These are phyloP conservation scores for Pseudocercospora vitis DNA, from an alignment of 2,329 filamentous ascomycete genomes.

Conservation along the genomic window DNA sequence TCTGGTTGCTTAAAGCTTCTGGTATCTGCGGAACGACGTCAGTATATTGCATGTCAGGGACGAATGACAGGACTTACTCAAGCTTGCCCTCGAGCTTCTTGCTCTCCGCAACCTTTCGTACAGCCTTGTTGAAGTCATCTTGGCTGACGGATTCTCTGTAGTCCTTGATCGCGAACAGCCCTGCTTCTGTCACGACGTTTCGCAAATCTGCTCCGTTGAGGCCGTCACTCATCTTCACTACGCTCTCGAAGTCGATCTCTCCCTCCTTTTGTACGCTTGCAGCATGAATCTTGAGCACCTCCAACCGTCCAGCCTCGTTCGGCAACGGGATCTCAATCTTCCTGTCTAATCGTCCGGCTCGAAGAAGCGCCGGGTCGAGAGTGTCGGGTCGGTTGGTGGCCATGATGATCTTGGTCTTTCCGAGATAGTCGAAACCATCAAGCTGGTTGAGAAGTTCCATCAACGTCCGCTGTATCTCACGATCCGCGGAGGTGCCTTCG, in stretches of 20 bases:
- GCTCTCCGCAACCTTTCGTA: slow-evolving; percentile 91
- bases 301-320: slow-evolving; percentile 92
- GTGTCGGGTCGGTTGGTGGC: slow-evolving; percentile 97
- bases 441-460: slow-evolving; percentile 99
- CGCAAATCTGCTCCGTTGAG: slow-evolving; percentile 96
- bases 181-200: slow-evolving; percentile 97
- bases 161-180: slow-evolving; percentile 96
- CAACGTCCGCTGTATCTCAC: slow-evolving; percentile 95
- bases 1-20: slow-evolving; percentile 23
- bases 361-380: slow-evolving; percentile 85
- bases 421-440: slow-evolving; percentile 97
- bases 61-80: slow-evolving; percentile 62
- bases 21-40: slow-evolving; percentile 15
- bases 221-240: slow-evolving; percentile 99
- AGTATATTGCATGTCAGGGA: not conserved
- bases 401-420: slow-evolving; percentile 99
- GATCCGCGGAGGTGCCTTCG: slow-evolving; percentile 94
- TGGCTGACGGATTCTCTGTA: slow-evolving; percentile 95
- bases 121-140: slow-evolving; percentile 99
- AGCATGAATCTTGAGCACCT: slow-evolving; percentile 98
- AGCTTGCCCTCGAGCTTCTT: slow-evolving; percentile 99
- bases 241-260: slow-evolving; percentile 97
- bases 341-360: slow-evolving; percentile 88
- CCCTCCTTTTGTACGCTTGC: slow-evolving; percentile 83
- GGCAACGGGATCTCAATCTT: slow-evolving; percentile 98